Conservation (phyloP, 768 basidiomycete species). For the Gloeopeniophorella convolvens region DNA sequence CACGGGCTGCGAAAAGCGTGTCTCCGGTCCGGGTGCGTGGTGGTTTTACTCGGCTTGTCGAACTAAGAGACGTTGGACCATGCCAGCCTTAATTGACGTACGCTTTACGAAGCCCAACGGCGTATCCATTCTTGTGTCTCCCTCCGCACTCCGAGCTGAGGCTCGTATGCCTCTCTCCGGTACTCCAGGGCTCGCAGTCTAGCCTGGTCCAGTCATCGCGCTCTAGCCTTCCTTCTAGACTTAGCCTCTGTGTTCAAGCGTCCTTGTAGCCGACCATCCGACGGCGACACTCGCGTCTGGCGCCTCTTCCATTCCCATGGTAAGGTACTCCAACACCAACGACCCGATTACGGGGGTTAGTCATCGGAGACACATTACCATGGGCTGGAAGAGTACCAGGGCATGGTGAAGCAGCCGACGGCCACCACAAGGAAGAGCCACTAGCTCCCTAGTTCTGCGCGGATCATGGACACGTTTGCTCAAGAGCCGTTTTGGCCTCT, state of each 20-base stretch:
- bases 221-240: background rate
- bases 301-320: slow-evolving; percentile 46
- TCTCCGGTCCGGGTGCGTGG: slow-evolving; percentile 7
- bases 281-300: slow-evolving; percentile 17
- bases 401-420: background rate
- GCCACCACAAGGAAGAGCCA: background rate
- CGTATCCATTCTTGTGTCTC: too few species aligned
- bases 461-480: background rate
- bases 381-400: slow-evolving; percentile 29
- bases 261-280: background rate
- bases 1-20: background rate
- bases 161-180: too few species aligned
- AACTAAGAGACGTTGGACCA: background rate
- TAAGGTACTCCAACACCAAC: slow-evolving; percentile 30
- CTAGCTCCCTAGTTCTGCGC: background rate
- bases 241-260: background rate
- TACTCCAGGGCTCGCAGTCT: too few species aligned
- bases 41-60: background rate
- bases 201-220: background rate
- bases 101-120: too few species aligned
- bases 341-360: slow-evolving; percentile 5
- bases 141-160: too few species aligned
- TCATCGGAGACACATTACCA: slow-evolving; percentile 22
- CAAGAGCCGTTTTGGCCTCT: background rate
- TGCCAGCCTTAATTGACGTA: too few species aligned